Evolutionary conservation across 2,329 filamentous ascomycete species (phyloP), one percentile per base, ranked within the genome.

Genomic region (Hyphodiscus sp.): DNA sequence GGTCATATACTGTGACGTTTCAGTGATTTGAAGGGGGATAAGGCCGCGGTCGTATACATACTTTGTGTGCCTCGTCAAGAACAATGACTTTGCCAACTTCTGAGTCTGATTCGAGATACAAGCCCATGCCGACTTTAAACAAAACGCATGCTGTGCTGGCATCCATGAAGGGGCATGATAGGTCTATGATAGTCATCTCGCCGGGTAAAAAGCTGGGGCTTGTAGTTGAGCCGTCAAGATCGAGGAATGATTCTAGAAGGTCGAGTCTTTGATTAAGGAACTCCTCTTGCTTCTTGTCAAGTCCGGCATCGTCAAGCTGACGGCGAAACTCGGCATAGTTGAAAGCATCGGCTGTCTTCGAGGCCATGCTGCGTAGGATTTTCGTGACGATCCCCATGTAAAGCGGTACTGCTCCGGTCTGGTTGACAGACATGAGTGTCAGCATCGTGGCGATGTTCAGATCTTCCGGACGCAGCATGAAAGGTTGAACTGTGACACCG

Each of bases 11-110:
- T 61, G 49, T 30, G 2, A 49, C 11, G 5, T 46, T 13, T 43
- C 9, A 47, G 26, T 18, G 3, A 26, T 4, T 26, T 3, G 23
- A 8, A 26, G 23, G 23, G 23, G 23, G 23, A 26, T 4, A 26
- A 4, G 23, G 23, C 23, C 4, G 8, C 8, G 23, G 23, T 26
- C 4, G 4, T 26, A 26, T 26, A 26, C 23, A 8, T 67, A 80
- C 78, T 62, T 91, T 91, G 65, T 94, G 88, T 0, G 88, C 88
- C 65, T 92, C 87, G 57, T 92, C 87, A 0, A 91, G 72, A 0
- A 85, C 86, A 15, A 91, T 69, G 41, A 91, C 73, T 4, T 82
- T 76, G 0, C 85, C 81, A 0, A 75, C 63, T 0, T 67, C 59
- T 0, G 61, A 58, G 0, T 75, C 68, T 46, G 80, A 73, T 54